These are phyloP conservation scores for Sequoia sempervirens DNA, from an alignment of 75 land plant species.

Conservation along the genomic window DNA sequence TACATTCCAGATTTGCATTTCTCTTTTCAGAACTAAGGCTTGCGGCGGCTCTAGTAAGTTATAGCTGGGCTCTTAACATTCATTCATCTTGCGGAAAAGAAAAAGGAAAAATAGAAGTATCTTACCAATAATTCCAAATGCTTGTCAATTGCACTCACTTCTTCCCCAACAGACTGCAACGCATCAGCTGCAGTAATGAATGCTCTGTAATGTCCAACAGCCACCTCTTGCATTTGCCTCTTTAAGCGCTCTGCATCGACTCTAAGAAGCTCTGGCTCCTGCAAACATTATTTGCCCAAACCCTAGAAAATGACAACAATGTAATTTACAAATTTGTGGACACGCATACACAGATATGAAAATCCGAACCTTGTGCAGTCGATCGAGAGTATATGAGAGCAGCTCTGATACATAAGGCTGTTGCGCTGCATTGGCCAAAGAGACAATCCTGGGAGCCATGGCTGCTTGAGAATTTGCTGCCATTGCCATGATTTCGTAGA, in stretches of 20 bases:
- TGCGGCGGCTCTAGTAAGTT: not conserved
- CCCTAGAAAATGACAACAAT: constrained; percentile 2
- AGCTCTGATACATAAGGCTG: constrained; percentile 96
- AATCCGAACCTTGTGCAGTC: constrained; percentile 82
- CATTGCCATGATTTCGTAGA: not conserved
- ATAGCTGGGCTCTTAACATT: too few species aligned
- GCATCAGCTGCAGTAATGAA: constrained; percentile 94
- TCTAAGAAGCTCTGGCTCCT: constrained; percentile 97
- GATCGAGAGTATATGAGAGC: constrained; percentile 94
- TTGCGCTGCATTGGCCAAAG: constrained; percentile 66
- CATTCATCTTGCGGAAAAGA: not conserved
- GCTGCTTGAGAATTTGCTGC: constrained; percentile 7
- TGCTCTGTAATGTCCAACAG: constrained; percentile 86
- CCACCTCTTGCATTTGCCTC: constrained; percentile 98
- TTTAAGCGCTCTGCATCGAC: constrained; percentile 89
- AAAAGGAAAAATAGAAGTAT: not conserved
- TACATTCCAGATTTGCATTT: not conserved
- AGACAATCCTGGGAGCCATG: constrained; percentile 23
- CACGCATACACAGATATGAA: not conserved
- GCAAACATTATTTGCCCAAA: constrained; percentile 1
- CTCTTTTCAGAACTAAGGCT: not conserved
- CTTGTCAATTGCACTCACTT: constrained; percentile 67
- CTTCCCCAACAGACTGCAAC: constrained; percentile 62
- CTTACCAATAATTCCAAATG: constrained; percentile 85
- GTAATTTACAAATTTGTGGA: not conserved